These are phyloP conservation scores for Verticillium nubilum DNA, from an alignment of 2,329 filamentous ascomycete genomes.

Conservation along the genomic window DNA sequence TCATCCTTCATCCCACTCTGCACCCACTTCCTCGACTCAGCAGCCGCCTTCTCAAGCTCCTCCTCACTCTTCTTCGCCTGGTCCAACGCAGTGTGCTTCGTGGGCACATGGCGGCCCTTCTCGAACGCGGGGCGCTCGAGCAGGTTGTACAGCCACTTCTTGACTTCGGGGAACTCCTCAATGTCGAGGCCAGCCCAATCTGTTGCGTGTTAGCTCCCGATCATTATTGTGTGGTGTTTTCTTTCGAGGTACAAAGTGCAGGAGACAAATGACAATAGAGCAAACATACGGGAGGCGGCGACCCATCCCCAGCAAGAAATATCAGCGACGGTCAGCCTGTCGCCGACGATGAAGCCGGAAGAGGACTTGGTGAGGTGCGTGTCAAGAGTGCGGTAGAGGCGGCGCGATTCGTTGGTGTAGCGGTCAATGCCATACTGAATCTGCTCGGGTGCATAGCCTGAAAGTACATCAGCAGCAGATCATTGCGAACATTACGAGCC, in stretches of 20 bases:
- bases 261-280: slow-evolving; percentile 9
- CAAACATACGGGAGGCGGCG: slow-evolving; percentile 38
- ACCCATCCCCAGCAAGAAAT: slow-evolving; percentile 81
- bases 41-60: slow-evolving; percentile 52
- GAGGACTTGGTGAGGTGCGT: slow-evolving; percentile 56
- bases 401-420: slow-evolving; percentile 78
- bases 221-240: too few species aligned
- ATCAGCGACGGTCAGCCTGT: slow-evolving; percentile 70
- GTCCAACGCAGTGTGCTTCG: slow-evolving; percentile 55
- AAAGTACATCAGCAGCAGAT: neutral
- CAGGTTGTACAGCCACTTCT: slow-evolving; percentile 72
- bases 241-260: too few species aligned
- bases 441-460: slow-evolving; percentile 71
- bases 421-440: slow-evolving; percentile 79
- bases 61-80: slow-evolving; percentile 37
- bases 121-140: slow-evolving; percentile 65
- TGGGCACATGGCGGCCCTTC: slow-evolving; percentile 69
- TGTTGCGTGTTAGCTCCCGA: slow-evolving; percentile 10
- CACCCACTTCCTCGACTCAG: slow-evolving; percentile 53
- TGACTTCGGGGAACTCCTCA: slow-evolving; percentile 67
- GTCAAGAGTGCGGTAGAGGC: slow-evolving; percentile 74
- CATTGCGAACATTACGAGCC: neutral
- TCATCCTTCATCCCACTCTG: slow-evolving; percentile 65
- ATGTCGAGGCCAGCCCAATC: slow-evolving; percentile 49
- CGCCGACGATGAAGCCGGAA: slow-evolving; percentile 59